phyloP scores from a whole-genome alignment of 2,329 filamentous ascomycete genomes.

The Grosmannia clavigera region DNA sequence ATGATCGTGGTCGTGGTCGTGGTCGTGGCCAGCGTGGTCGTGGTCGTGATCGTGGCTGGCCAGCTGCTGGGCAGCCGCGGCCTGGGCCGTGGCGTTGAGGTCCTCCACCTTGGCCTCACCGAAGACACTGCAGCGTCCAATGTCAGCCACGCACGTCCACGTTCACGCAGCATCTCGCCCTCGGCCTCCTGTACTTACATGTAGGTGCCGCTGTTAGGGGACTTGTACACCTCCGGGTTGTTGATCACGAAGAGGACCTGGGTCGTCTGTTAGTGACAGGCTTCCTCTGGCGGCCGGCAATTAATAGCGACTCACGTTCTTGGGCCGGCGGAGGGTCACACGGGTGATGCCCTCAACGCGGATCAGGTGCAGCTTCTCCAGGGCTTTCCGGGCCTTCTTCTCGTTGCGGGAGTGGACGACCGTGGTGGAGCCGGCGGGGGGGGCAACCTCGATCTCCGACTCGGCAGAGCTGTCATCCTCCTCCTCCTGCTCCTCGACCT shows the following conservation, averaged over 20 bases:
- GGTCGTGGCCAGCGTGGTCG: slow-evolving; percentile 61
- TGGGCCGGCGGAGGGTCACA: slow-evolving; percentile 93
- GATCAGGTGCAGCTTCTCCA: slow-evolving; percentile 95
- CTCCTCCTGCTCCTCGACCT: slow-evolving; percentile 60
- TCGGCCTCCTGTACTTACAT: slow-evolving; percentile 54
- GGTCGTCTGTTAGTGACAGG: slow-evolving; percentile 26
- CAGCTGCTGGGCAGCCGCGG: slow-evolving; percentile 89
- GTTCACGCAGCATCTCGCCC: neutral
- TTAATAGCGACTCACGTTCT: slow-evolving; percentile 79
- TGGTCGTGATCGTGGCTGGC: slow-evolving; percentile 64
- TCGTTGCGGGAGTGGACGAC: slow-evolving; percentile 97
- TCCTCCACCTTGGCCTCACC: slow-evolving; percentile 99
- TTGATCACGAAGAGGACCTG: slow-evolving; percentile 99
- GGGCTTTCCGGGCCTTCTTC: slow-evolving; percentile 99
- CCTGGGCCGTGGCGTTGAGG: slow-evolving; percentile 95
- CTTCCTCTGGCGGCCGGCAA: slow-evolving; percentile 65
- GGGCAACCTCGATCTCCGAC: slow-evolving; percentile 64
- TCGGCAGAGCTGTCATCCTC: slow-evolving; percentile 58
- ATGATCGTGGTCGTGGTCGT: slow-evolving; percentile 39
- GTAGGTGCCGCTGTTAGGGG: slow-evolving; percentile 97
- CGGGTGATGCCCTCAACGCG: slow-evolving; percentile 95
- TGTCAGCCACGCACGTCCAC: neutral
- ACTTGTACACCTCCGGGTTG: slow-evolving; percentile 99
- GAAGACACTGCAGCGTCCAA: slow-evolving; percentile 59
- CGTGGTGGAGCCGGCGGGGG: slow-evolving; percentile 66